These are phyloP conservation scores for Lactarius sp. DNA, from an alignment of 768 basidiomycete species.

Conservation along the genomic window DNA sequence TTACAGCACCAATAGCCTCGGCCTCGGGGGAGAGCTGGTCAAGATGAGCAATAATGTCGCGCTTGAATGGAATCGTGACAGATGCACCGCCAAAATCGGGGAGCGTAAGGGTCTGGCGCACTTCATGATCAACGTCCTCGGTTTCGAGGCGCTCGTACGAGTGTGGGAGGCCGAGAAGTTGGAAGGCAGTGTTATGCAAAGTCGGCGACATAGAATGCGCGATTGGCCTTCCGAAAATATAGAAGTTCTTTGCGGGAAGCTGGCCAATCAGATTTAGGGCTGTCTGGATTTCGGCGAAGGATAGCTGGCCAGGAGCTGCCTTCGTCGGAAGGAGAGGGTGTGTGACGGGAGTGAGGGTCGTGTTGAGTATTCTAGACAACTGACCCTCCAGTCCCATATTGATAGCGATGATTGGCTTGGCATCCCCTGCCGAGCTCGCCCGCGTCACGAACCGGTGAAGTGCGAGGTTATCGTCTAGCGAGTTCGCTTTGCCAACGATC, in stretches of 20 bases:
- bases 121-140: conserved; percentile 52
- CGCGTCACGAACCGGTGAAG: conserved; percentile 66
- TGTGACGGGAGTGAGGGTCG: conserved; percentile 83
- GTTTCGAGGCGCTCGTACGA: conserved; percentile 78
- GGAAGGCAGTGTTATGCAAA: conserved; percentile 87
- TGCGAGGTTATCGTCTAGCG: conserved; percentile 71
- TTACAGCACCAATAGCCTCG: conserved; percentile 86
- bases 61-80: conserved; percentile 94
- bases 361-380: conserved; percentile 83
- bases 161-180: conserved; percentile 78
- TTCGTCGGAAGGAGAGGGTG: conserved; percentile 81
- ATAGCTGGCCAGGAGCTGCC: conserved; percentile 92
- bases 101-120: conserved; percentile 56
- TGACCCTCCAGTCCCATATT: conserved; percentile 92
- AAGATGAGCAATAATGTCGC: conserved; percentile 81
- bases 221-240: conserved; percentile 88
- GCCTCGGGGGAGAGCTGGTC: conserved; percentile 79
- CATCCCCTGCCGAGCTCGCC: conserved; percentile 37
- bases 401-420: conserved; percentile 88
- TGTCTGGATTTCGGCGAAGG: conserved; percentile 79
- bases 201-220: conserved; percentile 86
- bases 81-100: conserved; percentile 91
- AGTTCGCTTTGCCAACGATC: conserved; percentile 80
- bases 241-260: conserved; percentile 69
- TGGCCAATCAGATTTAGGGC: conserved; percentile 79